Conservation (phyloP, 768 basidiomycete species). For the Phlebiopsis gigantea region DNA sequence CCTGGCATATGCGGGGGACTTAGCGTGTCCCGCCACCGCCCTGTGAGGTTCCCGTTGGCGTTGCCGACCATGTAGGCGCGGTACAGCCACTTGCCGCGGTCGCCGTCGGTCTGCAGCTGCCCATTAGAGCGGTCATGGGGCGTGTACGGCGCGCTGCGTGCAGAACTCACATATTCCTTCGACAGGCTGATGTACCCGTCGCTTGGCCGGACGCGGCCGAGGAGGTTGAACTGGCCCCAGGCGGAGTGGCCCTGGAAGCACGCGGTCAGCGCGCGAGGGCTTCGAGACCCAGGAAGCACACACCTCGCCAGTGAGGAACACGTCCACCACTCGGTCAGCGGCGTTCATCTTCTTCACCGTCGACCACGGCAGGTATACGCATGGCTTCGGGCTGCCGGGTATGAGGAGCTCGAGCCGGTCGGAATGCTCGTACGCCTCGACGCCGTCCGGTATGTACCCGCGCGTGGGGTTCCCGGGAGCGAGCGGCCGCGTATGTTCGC, state of each 20-base stretch:
- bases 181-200: constrained; percentile 77
- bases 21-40: constrained; percentile 83
- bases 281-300: neutral
- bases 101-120: constrained; percentile 49
- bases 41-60: constrained; percentile 64
- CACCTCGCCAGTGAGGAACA: constrained; percentile 75
- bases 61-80: constrained; percentile 77
- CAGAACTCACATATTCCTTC: constrained; percentile 71
- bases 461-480: constrained; percentile 56
- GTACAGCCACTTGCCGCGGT: constrained; percentile 82
- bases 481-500: constrained; percentile 31
- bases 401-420: constrained; percentile 45
- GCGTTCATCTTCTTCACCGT: constrained; percentile 7
- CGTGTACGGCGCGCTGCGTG: neutral
- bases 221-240: constrained; percentile 82
- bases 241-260: constrained; percentile 75
- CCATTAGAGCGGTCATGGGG: constrained; percentile 17
- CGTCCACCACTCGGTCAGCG: constrained; percentile 39
- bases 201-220: constrained; percentile 73
- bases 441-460: constrained; percentile 54
- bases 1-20: constrained; percentile 57
- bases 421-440: constrained; percentile 41
- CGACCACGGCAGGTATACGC: constrained; percentile 25
- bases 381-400: constrained; percentile 28
- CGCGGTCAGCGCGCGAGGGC: neutral